These are phyloP conservation scores for Immersiella caudata DNA, from an alignment of 495 filamentous ascomycete species.

Conservation along the genomic window DNA sequence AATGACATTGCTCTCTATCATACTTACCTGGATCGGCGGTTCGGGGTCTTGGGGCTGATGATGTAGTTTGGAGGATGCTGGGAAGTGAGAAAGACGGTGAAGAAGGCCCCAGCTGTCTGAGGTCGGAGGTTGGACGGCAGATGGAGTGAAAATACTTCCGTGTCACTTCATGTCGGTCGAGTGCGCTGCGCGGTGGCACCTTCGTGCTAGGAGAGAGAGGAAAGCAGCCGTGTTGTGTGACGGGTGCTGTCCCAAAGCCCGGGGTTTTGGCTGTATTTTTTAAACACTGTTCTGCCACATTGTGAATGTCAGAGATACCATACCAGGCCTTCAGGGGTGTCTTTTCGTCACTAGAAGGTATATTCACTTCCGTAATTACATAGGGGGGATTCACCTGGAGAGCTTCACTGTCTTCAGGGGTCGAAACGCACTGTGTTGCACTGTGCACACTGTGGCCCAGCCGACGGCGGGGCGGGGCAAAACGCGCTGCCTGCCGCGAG, in stretches of 20 bases:
- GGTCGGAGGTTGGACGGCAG: not conserved
- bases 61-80: not conserved
- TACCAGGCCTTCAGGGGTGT: no score
- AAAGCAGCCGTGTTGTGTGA: not conserved
- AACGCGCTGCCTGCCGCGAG: slow-evolving; percentile 4
- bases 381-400: no score
- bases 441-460: not conserved
- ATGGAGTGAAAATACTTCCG: not conserved
- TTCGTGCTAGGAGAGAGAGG: not conserved
- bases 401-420: not conserved
- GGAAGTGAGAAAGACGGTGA: no score
- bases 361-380: no score
- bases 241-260: not conserved
- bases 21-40: not conserved
- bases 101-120: no score
- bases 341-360: no score
- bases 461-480: not conserved
- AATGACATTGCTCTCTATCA: not conserved
- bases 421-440: not conserved
- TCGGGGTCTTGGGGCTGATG: no score
- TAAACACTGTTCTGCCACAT: not conserved
- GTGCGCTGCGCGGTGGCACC: not conserved
- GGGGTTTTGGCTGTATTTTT: not conserved
- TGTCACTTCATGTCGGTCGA: not conserved
- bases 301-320: not conserved